Evolutionary conservation across 495 filamentous ascomycete genomes (phyloP), one percentile per base, ranked within the genome.

Genomic region (Podospora pseudoanserina): DNA sequence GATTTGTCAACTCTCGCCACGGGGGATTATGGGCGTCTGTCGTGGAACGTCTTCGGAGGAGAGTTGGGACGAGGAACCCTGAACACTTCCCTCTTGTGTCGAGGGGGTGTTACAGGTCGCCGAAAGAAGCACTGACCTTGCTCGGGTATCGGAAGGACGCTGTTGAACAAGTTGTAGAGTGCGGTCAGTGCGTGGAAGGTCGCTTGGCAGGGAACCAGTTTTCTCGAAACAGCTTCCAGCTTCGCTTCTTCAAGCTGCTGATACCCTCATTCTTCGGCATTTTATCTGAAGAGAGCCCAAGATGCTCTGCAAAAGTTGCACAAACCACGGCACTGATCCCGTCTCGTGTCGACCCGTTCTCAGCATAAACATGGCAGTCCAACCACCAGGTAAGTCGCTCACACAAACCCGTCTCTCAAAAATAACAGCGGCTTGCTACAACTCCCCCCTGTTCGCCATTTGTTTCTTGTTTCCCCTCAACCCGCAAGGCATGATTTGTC

Each of bases 71-170:
- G 55, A 58, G 23, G 23, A 58, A 63, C 3, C 61, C 16, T 57
- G 54, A 39, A 39, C 34, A 13, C 13, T 59, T 32, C 26, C 61
- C 61, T 19, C 1, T 20, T 49, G 61, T 53, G 32, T 63, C 61
- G 20, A 63, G 32, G 49, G 5, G 15, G 9, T 63, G 61, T 63
- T 13, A 19, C 61, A 63, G 61, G 34, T 49, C 19, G 5, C 61
- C 61, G 30, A 63, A 63, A 63, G 61, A 49, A 63, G 61, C 55
- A 20, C n/a, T 20, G 55, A 58, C 18, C 55, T 58, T 58, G 55
- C 55, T 58, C 55, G 55, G 55, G 23, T 58, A 58, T 58, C 55
- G 55, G 55, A 58, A 58, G 55, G 23, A 58, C n/a, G 54, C 54
- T 57, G 54, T 7, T 57, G 54, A 23, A 20, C 9, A 58, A 15